Base-by-base conservation (phyloP, 202 grass and related monocot species). In the Zoysia matrella region DNA sequence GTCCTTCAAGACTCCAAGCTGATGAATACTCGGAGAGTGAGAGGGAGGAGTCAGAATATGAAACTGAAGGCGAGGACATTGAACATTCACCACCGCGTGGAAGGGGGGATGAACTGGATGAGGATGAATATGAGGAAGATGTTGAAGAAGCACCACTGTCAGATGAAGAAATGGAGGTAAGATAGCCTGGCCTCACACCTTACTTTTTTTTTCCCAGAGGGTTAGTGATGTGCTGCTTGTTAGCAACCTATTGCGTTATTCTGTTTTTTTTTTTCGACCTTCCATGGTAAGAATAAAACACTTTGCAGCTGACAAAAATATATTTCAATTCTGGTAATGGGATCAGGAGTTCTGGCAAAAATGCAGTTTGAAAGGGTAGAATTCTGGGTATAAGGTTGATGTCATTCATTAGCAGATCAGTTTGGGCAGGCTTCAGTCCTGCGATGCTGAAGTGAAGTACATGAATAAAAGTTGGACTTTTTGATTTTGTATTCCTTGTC, bases 101-200 rank as follows among this genome's bases (percentile, higher is more conserved):
- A 83, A 89, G 91, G 82, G 96, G 85, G 80, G 96, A 93, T 41
- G 92, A 92, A 55, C 77, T 84, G 43, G 91, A 90, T 70, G 83
- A 99, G 82, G 96, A 99, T 77, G 96, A 92, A 60, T 99, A 99
- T 4, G 86, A 95, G 83, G 92, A 95, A 82, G 86, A 87, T n/a
- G 80, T 84, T 56, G 88, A 90, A 67, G 87, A 78, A 62, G 87
- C 47, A 1, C 74, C 92, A 47, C 82, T 92, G 50, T 92, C 91
- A 74, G 94, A 98, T 83, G 92, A 97, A 61, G 88, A 93, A 85
- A 86, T 87, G 49, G 84, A 86, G 88, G 88, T 86, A 36, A 71
- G 53, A 83, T 83, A 0, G 63, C 63, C 40, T 74, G 65, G 54
- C 69, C 42, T 90, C 18, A 45, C 14, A 54, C 14, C 13, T 62